Evolutionary conservation across 2,329 filamentous ascomycete genomes (phyloP).

Genomic region (Aspergillus novoparasiticus): DNA sequence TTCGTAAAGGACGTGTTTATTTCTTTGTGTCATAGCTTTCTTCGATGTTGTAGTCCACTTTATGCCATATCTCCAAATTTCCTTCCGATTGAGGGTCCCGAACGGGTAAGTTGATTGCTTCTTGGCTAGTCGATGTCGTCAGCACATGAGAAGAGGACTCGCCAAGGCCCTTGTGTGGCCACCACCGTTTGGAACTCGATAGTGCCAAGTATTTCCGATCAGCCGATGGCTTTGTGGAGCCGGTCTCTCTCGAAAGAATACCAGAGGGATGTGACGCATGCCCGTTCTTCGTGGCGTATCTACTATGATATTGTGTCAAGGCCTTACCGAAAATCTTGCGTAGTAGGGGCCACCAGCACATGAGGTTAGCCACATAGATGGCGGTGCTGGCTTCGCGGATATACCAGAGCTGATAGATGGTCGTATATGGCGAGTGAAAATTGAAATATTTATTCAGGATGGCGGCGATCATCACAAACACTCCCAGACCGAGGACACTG

Average conservation of each 20-base stretch:
- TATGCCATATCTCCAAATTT: not conserved
- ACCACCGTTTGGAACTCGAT: not conserved
- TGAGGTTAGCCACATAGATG: slow-evolving; percentile 53
- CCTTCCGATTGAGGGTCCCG: not conserved
- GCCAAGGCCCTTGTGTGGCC: not conserved
- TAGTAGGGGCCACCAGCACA: slow-evolving; percentile 35
- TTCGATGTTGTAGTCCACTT: not conserved
- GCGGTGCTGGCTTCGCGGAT: slow-evolving; percentile 45
- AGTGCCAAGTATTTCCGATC: not conserved
- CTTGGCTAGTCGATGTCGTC: not conserved
- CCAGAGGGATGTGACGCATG: not conserved
- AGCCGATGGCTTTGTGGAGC: not conserved
- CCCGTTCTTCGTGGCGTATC: not conserved
- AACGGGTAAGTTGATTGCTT: not conserved
- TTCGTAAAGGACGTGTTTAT: not conserved
- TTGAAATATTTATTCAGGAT: slow-evolving; percentile 52
- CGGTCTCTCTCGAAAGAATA: not conserved
- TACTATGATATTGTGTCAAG: not conserved
- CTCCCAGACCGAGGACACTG: slow-evolving; percentile 41
- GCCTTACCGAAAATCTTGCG: slow-evolving; percentile 28
- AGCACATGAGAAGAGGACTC: not conserved
- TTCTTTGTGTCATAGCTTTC: not conserved
- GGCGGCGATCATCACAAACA: slow-evolving; percentile 48
- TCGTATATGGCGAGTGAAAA: slow-evolving; percentile 39
- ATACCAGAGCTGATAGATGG: slow-evolving; percentile 47